Base-by-base conservation (phyloP, 2,329 filamentous ascomycete genomes). In the Epichloe gansuensis region DNA sequence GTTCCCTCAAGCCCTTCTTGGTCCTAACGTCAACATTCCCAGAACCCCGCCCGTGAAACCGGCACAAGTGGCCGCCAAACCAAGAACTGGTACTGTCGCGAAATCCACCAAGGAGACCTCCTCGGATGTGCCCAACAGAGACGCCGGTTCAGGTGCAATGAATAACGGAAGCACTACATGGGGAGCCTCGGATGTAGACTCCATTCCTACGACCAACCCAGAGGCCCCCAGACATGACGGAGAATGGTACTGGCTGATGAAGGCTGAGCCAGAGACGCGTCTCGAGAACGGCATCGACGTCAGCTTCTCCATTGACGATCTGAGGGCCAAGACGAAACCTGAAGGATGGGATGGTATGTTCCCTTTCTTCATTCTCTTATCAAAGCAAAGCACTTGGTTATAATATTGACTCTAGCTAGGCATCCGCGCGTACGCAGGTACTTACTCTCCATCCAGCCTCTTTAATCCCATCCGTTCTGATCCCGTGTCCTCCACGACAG, bases 231-330 rank as follows among this genome's bases (percentile, higher is more conserved):
- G 59, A 1, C 71, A 72, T 12, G 67, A 71, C 0, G 72, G 69
- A 2, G 63, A 69, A 49, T 72, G 70, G 67, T 90, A 86, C 68
- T 91, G 87, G 86, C 76, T 93, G 35, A 79, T 93, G 77, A 93
- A 91, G 70, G 87, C 88, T 0, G 87, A 98, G 69, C 91, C 93
- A 0, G 87, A 95, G 61, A 82, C 89, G 4, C 85, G 93, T 5
- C 72, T 90, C 15, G 89, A 95, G 65, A 91, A 90, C 52, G 91
- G 90, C 1, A 74, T 87, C 49, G 91, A 97, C 64, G 88, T 96
- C 46, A 86, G 82, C 59, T 98, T 97, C 70, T 94, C 90, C 1
- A 96, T 98, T 62, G 90, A 97, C 62, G 91, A 97, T 65, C 71
- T 98, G 38, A 77, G 79, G 13, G 78, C 80, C 0, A 85, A 81